Conservation (phyloP, 2,329 filamentous ascomycete species). For the Aspergillus sp. region DNA sequence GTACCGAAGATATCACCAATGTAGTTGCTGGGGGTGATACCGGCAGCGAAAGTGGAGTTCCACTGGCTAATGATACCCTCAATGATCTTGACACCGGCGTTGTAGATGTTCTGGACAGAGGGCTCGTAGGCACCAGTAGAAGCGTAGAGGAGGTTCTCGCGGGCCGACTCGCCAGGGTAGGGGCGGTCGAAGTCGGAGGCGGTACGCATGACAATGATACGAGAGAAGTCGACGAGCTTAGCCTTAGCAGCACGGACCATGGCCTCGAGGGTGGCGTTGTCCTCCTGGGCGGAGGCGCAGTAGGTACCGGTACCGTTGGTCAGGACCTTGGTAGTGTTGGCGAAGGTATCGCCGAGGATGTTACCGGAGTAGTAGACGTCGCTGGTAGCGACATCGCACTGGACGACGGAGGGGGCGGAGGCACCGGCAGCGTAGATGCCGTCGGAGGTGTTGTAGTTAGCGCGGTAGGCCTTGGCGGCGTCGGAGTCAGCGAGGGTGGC, state of each 20-base stretch:
- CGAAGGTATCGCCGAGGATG: constrained; percentile 63
- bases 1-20: constrained; percentile 71
- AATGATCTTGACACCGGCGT: constrained; percentile 66
- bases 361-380: constrained; percentile 71
- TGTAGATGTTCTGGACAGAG: constrained; percentile 66
- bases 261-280: constrained; percentile 68
- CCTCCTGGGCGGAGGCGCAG: constrained; percentile 72
- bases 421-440: constrained; percentile 46
- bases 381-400: constrained; percentile 68
- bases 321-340: constrained; percentile 62
- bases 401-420: constrained; percentile 56
- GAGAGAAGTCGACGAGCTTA: constrained; percentile 63
- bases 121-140: constrained; percentile 66
- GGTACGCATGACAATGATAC: constrained; percentile 69
- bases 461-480: constrained; percentile 56
- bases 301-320: constrained; percentile 70
- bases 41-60: constrained; percentile 59
- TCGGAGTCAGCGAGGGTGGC: constrained; percentile 57
- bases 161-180: constrained; percentile 57
- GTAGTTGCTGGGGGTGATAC: constrained; percentile 64
- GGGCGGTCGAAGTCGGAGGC: constrained; percentile 72
- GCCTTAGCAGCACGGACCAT: constrained; percentile 61
- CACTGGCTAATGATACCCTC: constrained; percentile 64
- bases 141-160: constrained; percentile 61
- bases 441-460: constrained; percentile 47